Percentiles rank a stretch among this genome's conserved stretches.
phyloP scores from a whole-genome alignment of 169 alveolate species.

The Fabrea salina region DNA sequence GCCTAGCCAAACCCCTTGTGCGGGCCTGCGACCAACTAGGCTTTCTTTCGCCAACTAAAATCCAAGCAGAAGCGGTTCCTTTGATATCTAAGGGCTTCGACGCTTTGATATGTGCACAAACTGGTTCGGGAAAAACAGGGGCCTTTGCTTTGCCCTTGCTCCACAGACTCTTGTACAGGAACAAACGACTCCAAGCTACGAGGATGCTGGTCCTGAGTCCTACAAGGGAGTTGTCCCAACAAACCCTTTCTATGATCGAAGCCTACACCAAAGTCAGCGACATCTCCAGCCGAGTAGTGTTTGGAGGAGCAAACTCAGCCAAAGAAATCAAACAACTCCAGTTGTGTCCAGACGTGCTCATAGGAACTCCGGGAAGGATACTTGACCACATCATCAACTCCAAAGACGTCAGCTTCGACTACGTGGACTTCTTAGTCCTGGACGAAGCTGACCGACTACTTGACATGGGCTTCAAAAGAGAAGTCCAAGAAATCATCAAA shows the following conservation, averaged over 20 bases:
- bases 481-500: conserved; percentile 17
- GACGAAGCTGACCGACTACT: conserved; percentile 99
- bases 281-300: conserved; percentile 65
- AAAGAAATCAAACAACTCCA: conserved; percentile 86
- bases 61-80: conserved; percentile 95
- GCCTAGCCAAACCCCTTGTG: conserved; percentile 21
- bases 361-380: conserved; percentile 98
- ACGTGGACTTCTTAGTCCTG: conserved; percentile 75
- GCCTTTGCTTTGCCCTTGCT: conserved; percentile 97
- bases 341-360: conserved; percentile 92
- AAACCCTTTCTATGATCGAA: conserved; percentile 77
- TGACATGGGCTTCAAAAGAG: conserved; percentile 95
- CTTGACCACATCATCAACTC: conserved; percentile 92
- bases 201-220: conserved; percentile 87
- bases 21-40: conserved; percentile 45
- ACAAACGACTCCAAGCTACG: conserved; percentile 55
- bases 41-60: conserved; percentile 93
- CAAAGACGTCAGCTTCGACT: conserved; percentile 58
- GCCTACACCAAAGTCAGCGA: conserved; percentile 58
- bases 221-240: conserved; percentile 89
- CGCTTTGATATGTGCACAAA: conserved; percentile 96
- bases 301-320: conserved; percentile 86
- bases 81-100: conserved; percentile 90
- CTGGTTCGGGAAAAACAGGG: conserved; percentile 99
- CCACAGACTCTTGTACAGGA: conserved; percentile 44